Conservation (phyloP, 2,329 filamentous ascomycete genomes). For the Trichoderma koningii region DNA sequence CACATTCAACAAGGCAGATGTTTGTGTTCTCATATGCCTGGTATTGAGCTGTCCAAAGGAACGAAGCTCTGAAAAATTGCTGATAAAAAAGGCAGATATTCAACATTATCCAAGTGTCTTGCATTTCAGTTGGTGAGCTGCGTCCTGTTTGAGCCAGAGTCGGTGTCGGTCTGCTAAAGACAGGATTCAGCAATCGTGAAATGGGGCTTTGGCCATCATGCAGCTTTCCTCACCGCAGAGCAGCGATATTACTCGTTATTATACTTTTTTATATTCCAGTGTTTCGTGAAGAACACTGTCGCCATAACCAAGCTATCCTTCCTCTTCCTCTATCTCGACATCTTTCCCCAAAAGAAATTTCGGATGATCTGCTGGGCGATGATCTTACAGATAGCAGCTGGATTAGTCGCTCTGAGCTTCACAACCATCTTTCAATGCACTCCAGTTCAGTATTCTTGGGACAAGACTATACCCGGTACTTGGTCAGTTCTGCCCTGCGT, state of each 20-base stretch:
- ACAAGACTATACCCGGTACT: constrained; percentile 10
- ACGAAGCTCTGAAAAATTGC: not conserved
- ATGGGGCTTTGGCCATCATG: constrained; percentile 22
- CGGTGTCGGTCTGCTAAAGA: not conserved
- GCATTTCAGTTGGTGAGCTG: constrained; percentile 6
- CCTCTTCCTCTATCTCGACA: constrained; percentile 22
- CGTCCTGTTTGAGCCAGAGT: not conserved
- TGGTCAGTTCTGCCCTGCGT: not conserved
- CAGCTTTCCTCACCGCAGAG: constrained; percentile 7
- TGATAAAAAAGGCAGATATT: constrained; percentile 6
- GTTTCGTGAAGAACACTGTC: constrained; percentile 20
- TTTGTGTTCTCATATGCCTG: constrained; percentile 19
- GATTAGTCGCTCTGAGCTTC: constrained; percentile 11
- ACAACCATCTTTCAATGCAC: constrained; percentile 20
- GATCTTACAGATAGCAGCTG: constrained; percentile 3
- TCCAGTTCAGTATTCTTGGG: constrained; percentile 16
- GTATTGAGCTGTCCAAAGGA: not conserved
- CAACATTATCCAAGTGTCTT: constrained; percentile 9
- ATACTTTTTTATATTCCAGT: constrained; percentile 23
- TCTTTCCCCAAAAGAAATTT: constrained; percentile 12
- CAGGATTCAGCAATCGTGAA: not conserved
- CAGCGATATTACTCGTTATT: constrained; percentile 21
- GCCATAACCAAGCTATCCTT: constrained; percentile 17
- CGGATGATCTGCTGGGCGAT: constrained; percentile 14
- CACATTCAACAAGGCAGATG: constrained; percentile 17